Percentiles rank a stretch among this genome's conserved stretches.
These are phyloP conservation scores for Polytrichum commune DNA, from an alignment of 225 moss, liverwort and hornwort genomes.

Conservation along the genomic window DNA sequence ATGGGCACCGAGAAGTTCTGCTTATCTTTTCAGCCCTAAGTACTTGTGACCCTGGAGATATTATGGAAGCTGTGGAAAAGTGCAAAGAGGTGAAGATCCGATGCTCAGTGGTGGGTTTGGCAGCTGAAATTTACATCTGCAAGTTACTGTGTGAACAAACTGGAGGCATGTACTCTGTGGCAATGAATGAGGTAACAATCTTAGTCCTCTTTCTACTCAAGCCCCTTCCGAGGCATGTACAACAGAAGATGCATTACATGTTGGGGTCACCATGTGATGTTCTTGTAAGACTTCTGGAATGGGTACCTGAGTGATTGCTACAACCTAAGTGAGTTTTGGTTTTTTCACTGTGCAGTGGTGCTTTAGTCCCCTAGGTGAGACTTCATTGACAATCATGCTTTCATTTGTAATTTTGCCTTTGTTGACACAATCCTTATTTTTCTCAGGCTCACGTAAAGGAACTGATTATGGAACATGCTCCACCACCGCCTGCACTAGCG, in stretches of 20 bases:
- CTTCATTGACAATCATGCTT: not conserved
- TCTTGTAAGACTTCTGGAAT: not conserved
- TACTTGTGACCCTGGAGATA: slow-evolving; percentile 93
- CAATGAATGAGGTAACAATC: slow-evolving; percentile 74
- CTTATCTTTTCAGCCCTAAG: slow-evolving; percentile 85
- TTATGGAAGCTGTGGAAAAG: slow-evolving; percentile 65
- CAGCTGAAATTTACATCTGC: slow-evolving; percentile 95
- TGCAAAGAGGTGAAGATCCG: slow-evolving; percentile 84
- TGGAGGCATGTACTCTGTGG: slow-evolving; percentile 85
- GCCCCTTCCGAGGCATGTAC: too few relatives aligned
- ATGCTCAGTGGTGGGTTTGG: slow-evolving; percentile 85
- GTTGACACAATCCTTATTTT: not conserved
- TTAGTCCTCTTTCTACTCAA: not conserved
- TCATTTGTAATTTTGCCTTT: not conserved
- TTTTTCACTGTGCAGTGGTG: too few relatives aligned
- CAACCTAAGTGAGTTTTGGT: too few relatives aligned
- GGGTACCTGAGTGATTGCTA: too few relatives aligned
- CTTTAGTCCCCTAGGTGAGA: too few relatives aligned
- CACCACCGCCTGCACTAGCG: slow-evolving; percentile 89
- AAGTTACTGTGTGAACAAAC: slow-evolving; percentile 81
- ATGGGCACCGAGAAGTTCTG: slow-evolving; percentile 81
- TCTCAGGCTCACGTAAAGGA: slow-evolving; percentile 84
- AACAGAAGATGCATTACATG: too few relatives aligned
- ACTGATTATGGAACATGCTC: slow-evolving; percentile 91
- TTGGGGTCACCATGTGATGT: not conserved